These are phyloP conservation scores for Pestalotiopsis fici DNA, from an alignment of 2,329 filamentous ascomycete species.

Conservation along the genomic window DNA sequence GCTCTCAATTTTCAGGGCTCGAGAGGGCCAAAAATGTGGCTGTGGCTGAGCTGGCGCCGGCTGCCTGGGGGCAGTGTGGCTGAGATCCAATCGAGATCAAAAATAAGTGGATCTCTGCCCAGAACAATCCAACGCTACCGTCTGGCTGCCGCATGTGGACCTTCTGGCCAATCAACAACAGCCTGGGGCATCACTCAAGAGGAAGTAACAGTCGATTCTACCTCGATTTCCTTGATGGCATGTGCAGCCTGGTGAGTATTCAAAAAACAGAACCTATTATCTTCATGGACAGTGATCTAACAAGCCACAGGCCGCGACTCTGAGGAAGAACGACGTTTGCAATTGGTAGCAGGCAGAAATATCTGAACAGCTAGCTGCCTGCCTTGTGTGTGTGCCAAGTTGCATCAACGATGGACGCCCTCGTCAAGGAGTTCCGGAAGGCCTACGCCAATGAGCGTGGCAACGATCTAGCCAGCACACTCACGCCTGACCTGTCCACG, in stretches of 20 bases:
- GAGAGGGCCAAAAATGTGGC: slow-evolving; percentile 3
- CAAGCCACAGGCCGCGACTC: neutral
- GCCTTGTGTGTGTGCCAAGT: neutral
- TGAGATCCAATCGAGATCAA: neutral
- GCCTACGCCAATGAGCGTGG: slow-evolving; percentile 69
- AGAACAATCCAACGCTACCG: neutral
- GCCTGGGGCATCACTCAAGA: neutral
- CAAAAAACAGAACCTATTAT: neutral
- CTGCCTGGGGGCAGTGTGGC: neutral
- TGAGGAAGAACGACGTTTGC: neutral
- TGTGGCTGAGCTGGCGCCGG: neutral
- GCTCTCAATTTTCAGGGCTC: slow-evolving; percentile 1
- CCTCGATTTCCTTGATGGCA: slow-evolving; percentile 18
- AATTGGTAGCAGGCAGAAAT: neutral
- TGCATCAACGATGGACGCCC: slow-evolving; percentile 61
- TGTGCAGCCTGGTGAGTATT: neutral
- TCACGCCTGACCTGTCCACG: slow-evolving; percentile 70
- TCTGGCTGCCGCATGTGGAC: neutral
- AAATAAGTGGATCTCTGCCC: neutral
- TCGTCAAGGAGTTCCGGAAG: slow-evolving; percentile 73
- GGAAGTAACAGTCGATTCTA: neutral
- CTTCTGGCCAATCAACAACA: slow-evolving; percentile 9
- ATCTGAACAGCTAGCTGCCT: neutral
- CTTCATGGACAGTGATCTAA: neutral
- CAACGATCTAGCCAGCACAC: slow-evolving; percentile 70